phyloP scores from a whole-genome alignment of 495 filamentous ascomycete genomes.

The Trichoderma asperelloides region DNA sequence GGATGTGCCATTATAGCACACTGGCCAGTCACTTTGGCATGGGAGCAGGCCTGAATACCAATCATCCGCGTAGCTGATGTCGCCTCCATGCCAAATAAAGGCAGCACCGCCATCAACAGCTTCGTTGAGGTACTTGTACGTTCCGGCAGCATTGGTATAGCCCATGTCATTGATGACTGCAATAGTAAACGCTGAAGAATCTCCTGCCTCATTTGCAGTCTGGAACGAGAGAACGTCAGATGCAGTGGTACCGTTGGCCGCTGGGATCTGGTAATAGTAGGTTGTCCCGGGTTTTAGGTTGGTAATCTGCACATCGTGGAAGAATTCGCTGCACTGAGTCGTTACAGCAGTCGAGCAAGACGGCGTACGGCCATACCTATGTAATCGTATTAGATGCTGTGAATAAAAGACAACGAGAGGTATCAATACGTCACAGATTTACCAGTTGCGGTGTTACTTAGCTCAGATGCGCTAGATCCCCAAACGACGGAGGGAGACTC shows the following conservation, averaged over 20 bases:
- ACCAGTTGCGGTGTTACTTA: constrained; percentile 27
- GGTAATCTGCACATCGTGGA: constrained; percentile 35
- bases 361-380: constrained; percentile 43
- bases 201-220: constrained; percentile 33
- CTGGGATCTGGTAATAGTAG: constrained; percentile 38
- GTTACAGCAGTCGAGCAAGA: constrained; percentile 37
- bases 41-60: constrained; percentile 43
- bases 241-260: constrained; percentile 36
- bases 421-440: not conserved
- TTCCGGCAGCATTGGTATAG: constrained; percentile 41
- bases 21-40: constrained; percentile 39
- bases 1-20: constrained; percentile 45
- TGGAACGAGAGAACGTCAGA: constrained; percentile 34
- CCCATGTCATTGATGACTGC: constrained; percentile 42
- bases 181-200: constrained; percentile 17
- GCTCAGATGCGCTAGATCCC: constrained; percentile 23
- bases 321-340: constrained; percentile 44
- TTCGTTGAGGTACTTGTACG: constrained; percentile 31
- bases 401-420: not conserved
- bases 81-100: constrained; percentile 46
- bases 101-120: constrained; percentile 30
- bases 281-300: constrained; percentile 31
- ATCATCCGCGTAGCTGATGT: constrained; percentile 41
- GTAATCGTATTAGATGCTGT: not conserved
- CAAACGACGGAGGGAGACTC: constrained; percentile 31